Evolutionary conservation across 495 filamentous ascomycete genomes (phyloP).

Genomic region (Tuber borchii): DNA sequence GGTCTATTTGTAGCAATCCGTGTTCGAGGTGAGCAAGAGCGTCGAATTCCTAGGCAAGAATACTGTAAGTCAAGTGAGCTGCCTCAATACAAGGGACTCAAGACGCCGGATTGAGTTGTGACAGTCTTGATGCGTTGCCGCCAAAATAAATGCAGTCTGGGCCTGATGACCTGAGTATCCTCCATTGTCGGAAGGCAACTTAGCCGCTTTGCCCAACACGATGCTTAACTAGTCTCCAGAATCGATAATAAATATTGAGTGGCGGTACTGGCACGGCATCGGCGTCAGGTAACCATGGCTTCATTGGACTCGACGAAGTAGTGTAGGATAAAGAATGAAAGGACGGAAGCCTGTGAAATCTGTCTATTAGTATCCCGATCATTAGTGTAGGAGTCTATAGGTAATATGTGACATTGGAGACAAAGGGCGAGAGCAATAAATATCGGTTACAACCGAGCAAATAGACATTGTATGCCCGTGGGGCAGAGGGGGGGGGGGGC

Average conservation of each 20-base stretch:
- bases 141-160: not conserved
- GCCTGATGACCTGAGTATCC: not conserved
- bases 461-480: not conserved
- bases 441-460: not conserved
- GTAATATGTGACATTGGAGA: not conserved
- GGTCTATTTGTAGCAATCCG: not conserved
- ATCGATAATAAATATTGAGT: not conserved
- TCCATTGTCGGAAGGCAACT: not conserved
- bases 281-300: not conserved
- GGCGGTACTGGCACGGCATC: not conserved
- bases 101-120: not conserved
- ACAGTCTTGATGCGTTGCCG: not conserved
- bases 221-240: not conserved
- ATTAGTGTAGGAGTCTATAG: not conserved
- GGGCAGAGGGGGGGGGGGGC: not conserved
- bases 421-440: not conserved
- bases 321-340: not conserved
- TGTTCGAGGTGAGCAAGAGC: not conserved
- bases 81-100: not conserved
- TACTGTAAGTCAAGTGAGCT: not conserved
- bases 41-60: not conserved
- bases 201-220: not conserved
- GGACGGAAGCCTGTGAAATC: not conserved
- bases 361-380: not conserved
- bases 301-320: not conserved